These are phyloP conservation scores for Nitzschia inconspicua DNA, from an alignment of 108 stramenopile species.

Conservation along the genomic window DNA sequence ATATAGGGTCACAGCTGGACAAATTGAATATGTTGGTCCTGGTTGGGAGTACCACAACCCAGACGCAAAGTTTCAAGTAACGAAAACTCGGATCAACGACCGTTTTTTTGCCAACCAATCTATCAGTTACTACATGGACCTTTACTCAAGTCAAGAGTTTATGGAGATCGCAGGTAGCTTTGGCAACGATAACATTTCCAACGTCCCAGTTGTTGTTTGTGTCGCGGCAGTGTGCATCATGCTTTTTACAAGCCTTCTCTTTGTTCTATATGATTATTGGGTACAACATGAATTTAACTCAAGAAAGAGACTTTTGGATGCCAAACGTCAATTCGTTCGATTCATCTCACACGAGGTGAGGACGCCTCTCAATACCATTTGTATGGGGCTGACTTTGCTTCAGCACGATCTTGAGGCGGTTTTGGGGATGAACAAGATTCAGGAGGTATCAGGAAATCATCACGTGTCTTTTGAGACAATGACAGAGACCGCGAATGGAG, in stretches of 20 bases:
- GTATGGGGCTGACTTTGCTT: constrained; percentile 44
- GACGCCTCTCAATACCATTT: constrained; percentile 47
- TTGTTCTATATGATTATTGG: constrained; percentile 50
- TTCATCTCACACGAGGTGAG: constrained; percentile 56
- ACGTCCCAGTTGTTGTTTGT: constrained; percentile 27
- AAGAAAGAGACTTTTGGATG: constrained; percentile 32
- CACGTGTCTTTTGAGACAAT: not conserved
- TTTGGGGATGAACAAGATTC: not conserved
- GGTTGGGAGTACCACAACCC: not conserved
- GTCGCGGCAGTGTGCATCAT: constrained; percentile 33
- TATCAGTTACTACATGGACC: constrained; percentile 3
- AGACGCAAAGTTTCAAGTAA: not conserved
- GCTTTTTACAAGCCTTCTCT: constrained; percentile 34
- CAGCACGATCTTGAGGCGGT: constrained; percentile 19
- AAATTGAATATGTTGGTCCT: constrained; percentile 3
- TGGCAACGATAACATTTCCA: constrained; percentile 13
- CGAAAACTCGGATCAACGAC: not conserved
- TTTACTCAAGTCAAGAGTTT: constrained; percentile 3
- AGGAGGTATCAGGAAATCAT: too few relatives aligned
- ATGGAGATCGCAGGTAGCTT: not conserved
- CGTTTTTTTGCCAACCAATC: not conserved
- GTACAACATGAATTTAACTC: constrained; percentile 42
- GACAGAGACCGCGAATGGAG: too few relatives aligned
- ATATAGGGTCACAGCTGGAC: constrained; percentile 22
- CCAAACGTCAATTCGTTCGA: constrained; percentile 44